A percentile compares a stretch with the other conserved stretches of the same genome.
These are phyloP conservation scores for Triticum urartu DNA, from an alignment of 176 grass and related monocot genomes.

Conservation along the genomic window DNA sequence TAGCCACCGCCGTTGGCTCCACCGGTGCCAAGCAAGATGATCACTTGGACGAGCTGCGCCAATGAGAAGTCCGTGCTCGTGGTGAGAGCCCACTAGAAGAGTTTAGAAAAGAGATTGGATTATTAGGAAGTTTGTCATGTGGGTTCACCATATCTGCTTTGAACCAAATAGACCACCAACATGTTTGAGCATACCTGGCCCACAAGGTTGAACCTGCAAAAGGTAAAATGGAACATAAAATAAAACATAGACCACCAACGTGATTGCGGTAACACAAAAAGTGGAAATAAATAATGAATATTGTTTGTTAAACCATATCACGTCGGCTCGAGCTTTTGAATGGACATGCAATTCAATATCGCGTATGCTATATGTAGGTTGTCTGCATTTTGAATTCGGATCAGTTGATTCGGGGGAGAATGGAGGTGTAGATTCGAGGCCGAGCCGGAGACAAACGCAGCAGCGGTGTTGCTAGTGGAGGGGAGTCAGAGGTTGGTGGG, in stretches of 20 bases:
- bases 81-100: slow-evolving; percentile 70
- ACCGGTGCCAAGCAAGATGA: slow-evolving; percentile 75
- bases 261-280: background rate
- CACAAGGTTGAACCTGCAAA: slow-evolving; percentile 20
- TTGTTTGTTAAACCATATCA: background rate
- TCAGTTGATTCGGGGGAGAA: too few relatives aligned
- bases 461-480: background rate
- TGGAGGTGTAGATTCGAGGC: too few relatives aligned
- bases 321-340: background rate
- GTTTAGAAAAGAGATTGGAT: too few relatives aligned
- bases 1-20: slow-evolving; percentile 72
- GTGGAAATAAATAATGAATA: background rate
- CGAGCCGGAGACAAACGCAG: too few relatives aligned
- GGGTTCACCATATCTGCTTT: too few relatives aligned
- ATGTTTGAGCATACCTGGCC: slow-evolving; percentile 25
- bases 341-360: too few relatives aligned
- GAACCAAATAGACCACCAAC: too few relatives aligned
- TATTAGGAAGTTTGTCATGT: too few relatives aligned
- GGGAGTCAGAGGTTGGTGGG: too few relatives aligned
- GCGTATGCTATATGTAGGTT: too few relatives aligned
- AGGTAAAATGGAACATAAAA: background rate
- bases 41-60: slow-evolving; percentile 82
- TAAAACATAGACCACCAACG: background rate
- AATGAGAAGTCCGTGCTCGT: slow-evolving; percentile 87
- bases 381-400: too few relatives aligned